These are phyloP conservation scores for Fusarium solani-melongenae DNA, from an alignment of 2,329 filamentous ascomycete species.

Conservation along the genomic window DNA sequence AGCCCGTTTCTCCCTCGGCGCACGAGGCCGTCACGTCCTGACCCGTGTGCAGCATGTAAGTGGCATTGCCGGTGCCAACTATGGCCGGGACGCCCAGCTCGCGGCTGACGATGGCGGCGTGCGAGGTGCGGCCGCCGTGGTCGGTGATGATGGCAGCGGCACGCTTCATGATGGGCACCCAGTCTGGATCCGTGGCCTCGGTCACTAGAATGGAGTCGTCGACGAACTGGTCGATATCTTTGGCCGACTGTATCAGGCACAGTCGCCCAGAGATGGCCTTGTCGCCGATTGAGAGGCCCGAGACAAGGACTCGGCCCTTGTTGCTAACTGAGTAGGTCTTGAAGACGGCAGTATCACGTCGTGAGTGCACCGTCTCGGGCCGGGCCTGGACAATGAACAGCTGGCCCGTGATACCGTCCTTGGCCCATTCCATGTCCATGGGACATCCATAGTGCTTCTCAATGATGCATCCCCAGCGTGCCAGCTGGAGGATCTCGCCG, in stretches of 20 bases:
- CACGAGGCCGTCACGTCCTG: conserved; percentile 53
- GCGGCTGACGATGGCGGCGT: conserved; percentile 55
- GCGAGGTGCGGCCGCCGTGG: conserved; percentile 52
- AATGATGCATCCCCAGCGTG: conserved; percentile 49
- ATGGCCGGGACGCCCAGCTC: conserved; percentile 52
- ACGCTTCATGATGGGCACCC: conserved; percentile 53
- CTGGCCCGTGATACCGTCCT: conserved; percentile 43
- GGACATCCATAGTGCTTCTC: conserved; percentile 50
- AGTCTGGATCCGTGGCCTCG: conserved; percentile 50
- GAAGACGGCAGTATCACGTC: conserved; percentile 43
- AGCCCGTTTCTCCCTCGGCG: conserved; percentile 51
- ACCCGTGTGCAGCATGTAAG: conserved; percentile 49
- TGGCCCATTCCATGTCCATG: conserved; percentile 55
- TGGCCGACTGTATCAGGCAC: conserved; percentile 46
- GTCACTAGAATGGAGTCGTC: conserved; percentile 50
- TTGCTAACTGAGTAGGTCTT: conserved; percentile 48
- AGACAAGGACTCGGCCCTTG: conserved; percentile 44
- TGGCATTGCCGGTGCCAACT: conserved; percentile 50
- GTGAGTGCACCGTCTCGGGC: conserved; percentile 52
- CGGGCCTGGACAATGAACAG: conserved; percentile 52
- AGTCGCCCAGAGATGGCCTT: conserved; percentile 48
- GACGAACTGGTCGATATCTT: conserved; percentile 48
- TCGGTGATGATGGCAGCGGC: conserved; percentile 51
- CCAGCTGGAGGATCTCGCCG: conserved; percentile 49
- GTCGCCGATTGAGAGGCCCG: conserved; percentile 48